A percentile compares a stretch with the other conserved stretches of the same genome.
Conservation (phyloP, 2,329 filamentous ascomycete genomes). For the Pyrenophora graminea region DNA sequence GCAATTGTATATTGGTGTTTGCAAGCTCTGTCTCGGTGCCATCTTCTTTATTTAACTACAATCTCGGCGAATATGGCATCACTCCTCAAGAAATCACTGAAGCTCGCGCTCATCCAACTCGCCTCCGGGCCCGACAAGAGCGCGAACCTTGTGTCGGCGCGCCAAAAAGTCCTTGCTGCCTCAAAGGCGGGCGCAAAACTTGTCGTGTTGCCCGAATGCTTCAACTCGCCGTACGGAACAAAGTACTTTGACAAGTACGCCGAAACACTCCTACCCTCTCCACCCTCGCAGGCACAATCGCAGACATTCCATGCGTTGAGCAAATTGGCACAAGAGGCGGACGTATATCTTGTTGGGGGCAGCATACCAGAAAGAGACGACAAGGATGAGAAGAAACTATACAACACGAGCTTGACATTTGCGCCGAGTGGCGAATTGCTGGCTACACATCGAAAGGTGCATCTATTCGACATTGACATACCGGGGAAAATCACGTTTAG, state of each 20-base stretch:
- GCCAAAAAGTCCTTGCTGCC: slow-evolving; percentile 80
- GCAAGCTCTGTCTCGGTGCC: too few relatives aligned
- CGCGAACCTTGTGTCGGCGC: slow-evolving; percentile 79
- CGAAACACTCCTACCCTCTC: slow-evolving; percentile 80
- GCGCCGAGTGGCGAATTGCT: slow-evolving; percentile 76
- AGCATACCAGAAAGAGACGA: slow-evolving; percentile 84
- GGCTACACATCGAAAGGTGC: slow-evolving; percentile 89
- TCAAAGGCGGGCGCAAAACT: slow-evolving; percentile 76
- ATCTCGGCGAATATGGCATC: slow-evolving; percentile 24
- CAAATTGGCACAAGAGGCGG: slow-evolving; percentile 75
- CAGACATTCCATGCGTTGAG: slow-evolving; percentile 87
- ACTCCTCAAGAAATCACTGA: slow-evolving; percentile 45
- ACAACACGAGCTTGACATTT: slow-evolving; percentile 90
- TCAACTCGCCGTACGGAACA: slow-evolving; percentile 96
- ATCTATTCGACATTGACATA: slow-evolving; percentile 97
- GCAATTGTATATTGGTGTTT: background rate
- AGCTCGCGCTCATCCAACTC: slow-evolving; percentile 55
- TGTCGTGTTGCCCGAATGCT: slow-evolving; percentile 94
- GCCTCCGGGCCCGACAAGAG: slow-evolving; percentile 70
- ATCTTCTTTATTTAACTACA: background rate
- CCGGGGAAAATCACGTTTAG: slow-evolving; percentile 90
- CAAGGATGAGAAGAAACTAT: slow-evolving; percentile 65
- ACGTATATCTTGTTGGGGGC: slow-evolving; percentile 83
- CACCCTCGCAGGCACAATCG: slow-evolving; percentile 69
- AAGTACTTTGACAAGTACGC: slow-evolving; percentile 91